A percentile compares a stretch with the other conserved stretches of the same genome.
Conservation (phyloP, 441 rosid genomes). For the Populus hybrid region DNA sequence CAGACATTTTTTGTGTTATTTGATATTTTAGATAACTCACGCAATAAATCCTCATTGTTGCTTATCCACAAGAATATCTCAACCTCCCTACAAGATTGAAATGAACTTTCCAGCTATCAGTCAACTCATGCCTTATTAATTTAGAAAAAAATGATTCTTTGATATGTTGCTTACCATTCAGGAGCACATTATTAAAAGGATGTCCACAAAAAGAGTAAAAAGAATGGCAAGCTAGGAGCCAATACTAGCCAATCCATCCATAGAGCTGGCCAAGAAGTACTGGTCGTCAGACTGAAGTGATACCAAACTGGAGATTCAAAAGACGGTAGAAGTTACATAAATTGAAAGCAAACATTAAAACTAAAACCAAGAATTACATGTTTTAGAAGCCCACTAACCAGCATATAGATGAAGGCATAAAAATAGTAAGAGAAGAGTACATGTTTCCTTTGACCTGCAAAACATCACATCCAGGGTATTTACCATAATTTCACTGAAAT, state of each 20-base stretch:
- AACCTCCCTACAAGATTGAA: too few relatives aligned
- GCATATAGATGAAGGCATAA: slow-evolving; percentile 81
- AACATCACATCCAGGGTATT: slow-evolving; percentile 16
- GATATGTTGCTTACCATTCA: neutral
- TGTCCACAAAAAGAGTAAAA: neutral
- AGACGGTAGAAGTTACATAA: neutral
- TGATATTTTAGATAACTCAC: too few relatives aligned
- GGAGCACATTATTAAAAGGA: neutral
- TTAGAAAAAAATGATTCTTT: neutral
- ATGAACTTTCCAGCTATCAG: too few relatives aligned
- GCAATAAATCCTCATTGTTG: too few relatives aligned
- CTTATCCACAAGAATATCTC: too few relatives aligned
- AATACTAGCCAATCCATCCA: slow-evolving; percentile 82
- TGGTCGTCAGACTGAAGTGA: slow-evolving; percentile 65
- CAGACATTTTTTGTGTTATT: too few relatives aligned
- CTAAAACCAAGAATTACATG: slow-evolving; percentile 4
- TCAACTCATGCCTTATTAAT: neutral
- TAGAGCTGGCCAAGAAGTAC: slow-evolving; percentile 89
- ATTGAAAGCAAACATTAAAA: slow-evolving; percentile 8
- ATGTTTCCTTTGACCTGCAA: slow-evolving; percentile 71
- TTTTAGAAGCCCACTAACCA: slow-evolving; percentile 44
- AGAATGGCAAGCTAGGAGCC: neutral
- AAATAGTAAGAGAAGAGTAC: slow-evolving; percentile 43
- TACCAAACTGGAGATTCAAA: slow-evolving; percentile 51
- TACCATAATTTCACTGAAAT: slow-evolving; percentile 11